These are phyloP conservation scores for Hsuehochloa calcarea DNA, from an alignment of 176 grass and related monocot genomes.

Conservation along the genomic window DNA sequence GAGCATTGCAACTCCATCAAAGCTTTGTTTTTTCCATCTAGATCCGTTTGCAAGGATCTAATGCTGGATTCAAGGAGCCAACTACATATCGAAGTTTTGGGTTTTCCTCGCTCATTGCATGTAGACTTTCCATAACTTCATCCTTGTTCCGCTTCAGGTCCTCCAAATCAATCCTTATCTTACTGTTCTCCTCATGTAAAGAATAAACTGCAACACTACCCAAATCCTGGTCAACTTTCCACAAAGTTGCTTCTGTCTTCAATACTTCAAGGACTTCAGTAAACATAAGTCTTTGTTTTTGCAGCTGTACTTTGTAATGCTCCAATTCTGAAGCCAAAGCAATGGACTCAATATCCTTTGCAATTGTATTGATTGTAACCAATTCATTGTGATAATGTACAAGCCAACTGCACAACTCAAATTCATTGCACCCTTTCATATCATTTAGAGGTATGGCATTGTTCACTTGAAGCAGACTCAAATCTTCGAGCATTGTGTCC, in stretches of 20 bases:
- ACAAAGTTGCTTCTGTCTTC: slow-evolving; percentile 51
- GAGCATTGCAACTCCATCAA: slow-evolving; percentile 43
- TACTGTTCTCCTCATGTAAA: slow-evolving; percentile 54
- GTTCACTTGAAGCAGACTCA: slow-evolving; percentile 35
- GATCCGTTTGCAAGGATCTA: slow-evolving; percentile 41
- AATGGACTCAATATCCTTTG: slow-evolving; percentile 61
- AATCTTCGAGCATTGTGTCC: slow-evolving; percentile 37
- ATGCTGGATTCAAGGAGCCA: slow-evolving; percentile 46
- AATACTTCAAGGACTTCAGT: slow-evolving; percentile 50
- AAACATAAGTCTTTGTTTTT: slow-evolving; percentile 45
- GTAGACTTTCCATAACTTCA: slow-evolving; percentile 35
- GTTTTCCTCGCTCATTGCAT: slow-evolving; percentile 43
- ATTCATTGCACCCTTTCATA: slow-evolving; percentile 34
- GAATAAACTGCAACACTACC: slow-evolving; percentile 28
- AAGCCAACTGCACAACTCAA: slow-evolving; percentile 41
- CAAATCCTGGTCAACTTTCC: slow-evolving; percentile 60
- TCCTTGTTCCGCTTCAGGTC: slow-evolving; percentile 33
- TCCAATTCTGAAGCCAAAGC: slow-evolving; percentile 49
- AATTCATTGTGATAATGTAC: slow-evolving; percentile 45
- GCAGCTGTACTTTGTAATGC: slow-evolving; percentile 29
- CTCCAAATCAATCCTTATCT: slow-evolving; percentile 26
- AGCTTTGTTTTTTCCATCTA: slow-evolving; percentile 47
- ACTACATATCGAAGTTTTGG: slow-evolving; percentile 35
- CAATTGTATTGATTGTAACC: slow-evolving; percentile 34
- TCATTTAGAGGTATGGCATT: slow-evolving; percentile 7